A percentile compares a stretch with the other conserved stretches of the same genome.
Conservation (phyloP, 2,329 filamentous ascomycete genomes). For the Aspergillus versicolor region DNA sequence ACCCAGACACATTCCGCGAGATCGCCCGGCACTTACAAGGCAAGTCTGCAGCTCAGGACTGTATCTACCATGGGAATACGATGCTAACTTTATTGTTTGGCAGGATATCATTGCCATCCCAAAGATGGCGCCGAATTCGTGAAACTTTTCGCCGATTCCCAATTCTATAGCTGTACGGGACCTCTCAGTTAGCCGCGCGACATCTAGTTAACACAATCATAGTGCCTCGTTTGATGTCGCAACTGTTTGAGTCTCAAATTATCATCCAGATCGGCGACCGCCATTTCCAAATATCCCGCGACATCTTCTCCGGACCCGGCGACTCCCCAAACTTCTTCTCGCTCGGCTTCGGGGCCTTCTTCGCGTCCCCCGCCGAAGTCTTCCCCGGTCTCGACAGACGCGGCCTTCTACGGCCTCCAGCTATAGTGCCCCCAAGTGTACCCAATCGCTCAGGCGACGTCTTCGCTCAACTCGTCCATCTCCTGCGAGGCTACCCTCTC, state of each 20-base stretch:
- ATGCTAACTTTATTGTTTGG: neutral
- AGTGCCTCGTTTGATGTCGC: constrained; percentile 87
- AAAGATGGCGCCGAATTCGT: constrained; percentile 85
- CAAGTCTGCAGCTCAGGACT: constrained; percentile 17
- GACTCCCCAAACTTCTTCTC: constrained; percentile 97
- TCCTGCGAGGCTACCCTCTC: constrained; percentile 81
- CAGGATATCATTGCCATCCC: constrained; percentile 79
- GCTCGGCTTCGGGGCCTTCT: constrained; percentile 84
- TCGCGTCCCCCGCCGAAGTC: constrained; percentile 73
- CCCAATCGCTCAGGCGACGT: constrained; percentile 78
- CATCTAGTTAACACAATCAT: constrained; percentile 1
- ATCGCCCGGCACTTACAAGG: constrained; percentile 87
- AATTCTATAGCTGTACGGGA: constrained; percentile 84
- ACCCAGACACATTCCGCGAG: constrained; percentile 83
- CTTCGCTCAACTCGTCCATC: constrained; percentile 77
- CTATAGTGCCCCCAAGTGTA: constrained; percentile 78
- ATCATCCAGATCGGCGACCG: constrained; percentile 81
- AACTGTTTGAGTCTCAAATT: constrained; percentile 87
- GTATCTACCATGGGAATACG: neutral
- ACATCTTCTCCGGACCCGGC: constrained; percentile 79
- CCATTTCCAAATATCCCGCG: constrained; percentile 86
- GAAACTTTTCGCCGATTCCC: constrained; percentile 87
- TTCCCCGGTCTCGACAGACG: constrained; percentile 83
- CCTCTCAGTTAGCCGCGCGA: too few relatives aligned
- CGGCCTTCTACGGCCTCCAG: constrained; percentile 78